phyloP scores from a whole-genome alignment of 2,329 filamentous ascomycete genomes.

The Clathrospora elynae region DNA sequence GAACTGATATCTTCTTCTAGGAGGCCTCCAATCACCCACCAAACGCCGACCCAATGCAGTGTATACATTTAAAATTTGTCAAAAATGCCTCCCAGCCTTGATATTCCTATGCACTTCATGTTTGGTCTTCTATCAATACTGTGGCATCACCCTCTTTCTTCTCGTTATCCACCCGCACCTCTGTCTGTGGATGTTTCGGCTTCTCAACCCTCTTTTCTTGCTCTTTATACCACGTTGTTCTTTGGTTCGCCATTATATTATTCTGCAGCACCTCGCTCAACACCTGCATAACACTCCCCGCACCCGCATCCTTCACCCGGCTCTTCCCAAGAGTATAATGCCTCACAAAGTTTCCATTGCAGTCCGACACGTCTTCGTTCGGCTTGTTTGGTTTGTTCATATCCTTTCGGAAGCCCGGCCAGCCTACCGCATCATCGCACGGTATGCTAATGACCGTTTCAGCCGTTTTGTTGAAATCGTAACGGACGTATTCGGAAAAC shows the following conservation, averaged over 20 bases:
- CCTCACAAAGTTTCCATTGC: constrained; percentile 37
- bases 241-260: constrained; percentile 7
- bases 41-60: no score
- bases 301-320: constrained; percentile 15
- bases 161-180: constrained; percentile 1
- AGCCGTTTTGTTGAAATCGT: constrained; percentile 35
- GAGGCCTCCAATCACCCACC: no score
- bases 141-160: background rate
- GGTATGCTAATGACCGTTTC: constrained; percentile 38
- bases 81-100: background rate
- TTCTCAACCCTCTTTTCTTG: constrained; percentile 5
- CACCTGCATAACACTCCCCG: constrained; percentile 19
- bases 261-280: constrained; percentile 20
- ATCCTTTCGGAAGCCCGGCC: constrained; percentile 31
- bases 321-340: constrained; percentile 35
- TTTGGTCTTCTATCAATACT: constrained; percentile 1
- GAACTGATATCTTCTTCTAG: no score
- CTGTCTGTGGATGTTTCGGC: background rate
- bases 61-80: background rate
- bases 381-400: constrained; percentile 13
- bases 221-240: constrained; percentile 21
- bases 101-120: background rate
- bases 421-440: constrained; percentile 46
- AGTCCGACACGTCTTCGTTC: constrained; percentile 19
- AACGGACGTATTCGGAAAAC: constrained; percentile 42